Evolutionary conservation across 345 rosid species (phyloP).

Genomic region (Dimocarpus longan): DNA sequence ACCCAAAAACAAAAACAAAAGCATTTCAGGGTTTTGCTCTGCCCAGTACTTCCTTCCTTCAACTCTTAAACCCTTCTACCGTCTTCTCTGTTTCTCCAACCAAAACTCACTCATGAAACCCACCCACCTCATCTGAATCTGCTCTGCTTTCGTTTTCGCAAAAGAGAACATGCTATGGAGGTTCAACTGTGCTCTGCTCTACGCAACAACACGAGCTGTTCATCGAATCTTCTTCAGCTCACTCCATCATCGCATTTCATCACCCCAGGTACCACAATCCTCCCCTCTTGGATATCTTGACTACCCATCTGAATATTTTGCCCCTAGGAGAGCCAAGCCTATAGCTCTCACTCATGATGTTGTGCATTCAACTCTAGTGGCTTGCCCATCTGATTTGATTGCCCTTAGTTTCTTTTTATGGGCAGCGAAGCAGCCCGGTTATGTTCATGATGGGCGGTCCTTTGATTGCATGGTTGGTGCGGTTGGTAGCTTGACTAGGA

Average conservation of each 20-base stretch:
- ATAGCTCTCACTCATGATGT: constrained; percentile 43
- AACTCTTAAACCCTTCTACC: not conserved
- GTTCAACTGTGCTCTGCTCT: constrained; percentile 34
- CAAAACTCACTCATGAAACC: not conserved
- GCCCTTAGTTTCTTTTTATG: constrained; percentile 62
- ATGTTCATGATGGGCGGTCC: constrained; percentile 55
- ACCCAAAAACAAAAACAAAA: no score
- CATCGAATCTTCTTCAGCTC: constrained; percentile 25
- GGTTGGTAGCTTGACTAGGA: constrained; percentile 40
- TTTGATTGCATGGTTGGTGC: constrained; percentile 53
- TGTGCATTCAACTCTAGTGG: constrained; percentile 45
- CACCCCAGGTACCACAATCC: constrained; percentile 19
- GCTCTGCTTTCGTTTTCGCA: not conserved
- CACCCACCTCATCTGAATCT: not conserved
- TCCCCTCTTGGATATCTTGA: constrained; percentile 10
- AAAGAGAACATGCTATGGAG: constrained; percentile 45
- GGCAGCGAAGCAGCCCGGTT: constrained; percentile 55
- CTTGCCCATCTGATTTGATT: constrained; percentile 61
- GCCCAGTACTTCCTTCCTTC: not conserved
- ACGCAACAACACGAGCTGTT: not conserved
- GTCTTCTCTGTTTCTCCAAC: not conserved
- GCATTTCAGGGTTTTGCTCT: not conserved
- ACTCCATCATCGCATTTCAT: constrained; percentile 14
- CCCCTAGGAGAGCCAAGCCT: constrained; percentile 8
- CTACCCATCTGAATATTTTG: not conserved